These are phyloP conservation scores for Colletotrichum sp. DNA, from an alignment of 2,329 filamentous ascomycete species.

Conservation along the genomic window DNA sequence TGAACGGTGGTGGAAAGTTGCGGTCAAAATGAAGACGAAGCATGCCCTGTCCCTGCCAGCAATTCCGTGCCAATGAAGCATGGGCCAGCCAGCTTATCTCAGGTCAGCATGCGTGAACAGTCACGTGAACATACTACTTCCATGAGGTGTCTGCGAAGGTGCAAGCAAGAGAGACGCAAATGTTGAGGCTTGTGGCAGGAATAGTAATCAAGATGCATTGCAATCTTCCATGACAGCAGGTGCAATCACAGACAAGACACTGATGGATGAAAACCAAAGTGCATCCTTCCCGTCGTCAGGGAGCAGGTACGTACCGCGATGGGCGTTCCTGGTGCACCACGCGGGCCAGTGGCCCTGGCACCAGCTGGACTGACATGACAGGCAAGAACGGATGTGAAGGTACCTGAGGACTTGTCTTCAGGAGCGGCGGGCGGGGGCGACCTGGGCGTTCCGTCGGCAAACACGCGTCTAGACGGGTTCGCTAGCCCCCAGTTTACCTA, in stretches of 20 bases:
- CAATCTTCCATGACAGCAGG: not conserved
- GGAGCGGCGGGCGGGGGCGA: not conserved
- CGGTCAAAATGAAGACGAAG: not conserved
- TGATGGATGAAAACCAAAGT: not conserved
- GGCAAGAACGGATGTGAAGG: not conserved
- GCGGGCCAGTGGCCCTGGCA: not conserved
- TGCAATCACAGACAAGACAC: not conserved
- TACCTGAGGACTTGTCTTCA: not conserved
- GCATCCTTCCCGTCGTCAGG: not conserved
- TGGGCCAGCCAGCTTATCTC: not conserved
- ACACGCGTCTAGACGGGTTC: not conserved
- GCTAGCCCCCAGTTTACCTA: constrained; percentile 17
- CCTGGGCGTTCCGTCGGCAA: not conserved
- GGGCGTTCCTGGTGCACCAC: not conserved
- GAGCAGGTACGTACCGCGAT: not conserved
- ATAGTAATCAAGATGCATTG: not conserved
- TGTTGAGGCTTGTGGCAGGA: not conserved
- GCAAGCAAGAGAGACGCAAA: not conserved
- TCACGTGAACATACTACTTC: not conserved
- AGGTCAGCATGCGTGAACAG: not conserved
- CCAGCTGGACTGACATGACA: not conserved
- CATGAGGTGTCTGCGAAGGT: not conserved
- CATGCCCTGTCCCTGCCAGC: not conserved
- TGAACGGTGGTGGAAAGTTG: not conserved
- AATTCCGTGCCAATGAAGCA: not conserved